Evolutionary conservation across 441 rosid genomes (phyloP).

Genomic region (Populus hybrid): DNA sequence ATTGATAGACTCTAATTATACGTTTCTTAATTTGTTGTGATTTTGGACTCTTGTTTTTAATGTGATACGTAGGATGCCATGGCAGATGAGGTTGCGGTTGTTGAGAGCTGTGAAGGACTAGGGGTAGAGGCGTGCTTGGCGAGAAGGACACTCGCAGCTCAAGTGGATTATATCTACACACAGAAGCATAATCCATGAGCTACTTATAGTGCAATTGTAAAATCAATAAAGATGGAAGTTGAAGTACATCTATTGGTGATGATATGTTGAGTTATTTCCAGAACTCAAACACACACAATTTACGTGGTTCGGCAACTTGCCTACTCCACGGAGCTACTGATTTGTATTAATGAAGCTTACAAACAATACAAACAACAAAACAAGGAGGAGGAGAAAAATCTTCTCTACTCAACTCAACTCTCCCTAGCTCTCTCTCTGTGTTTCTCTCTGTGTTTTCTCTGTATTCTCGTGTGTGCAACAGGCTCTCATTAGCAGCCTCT

Average conservation of each 20-base stretch:
- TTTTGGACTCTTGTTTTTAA: not conserved
- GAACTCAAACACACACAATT: no score
- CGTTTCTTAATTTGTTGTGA: not conserved
- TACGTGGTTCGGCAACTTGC: no score
- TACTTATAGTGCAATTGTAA: not conserved
- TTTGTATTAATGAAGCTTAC: no score
- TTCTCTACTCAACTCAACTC: no score
- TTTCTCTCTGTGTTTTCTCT: no score
- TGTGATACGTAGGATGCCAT: not conserved
- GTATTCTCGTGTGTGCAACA: no score
- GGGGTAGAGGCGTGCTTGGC: constrained; percentile 32
- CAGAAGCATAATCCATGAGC: constrained; percentile 25
- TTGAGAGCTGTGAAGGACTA: constrained; percentile 24
- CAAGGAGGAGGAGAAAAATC: no score
- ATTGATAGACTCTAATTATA: not conserved
- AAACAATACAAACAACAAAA: no score
- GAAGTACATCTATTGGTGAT: not conserved
- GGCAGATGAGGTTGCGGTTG: constrained; percentile 13
- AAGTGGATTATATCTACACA: constrained; percentile 40
- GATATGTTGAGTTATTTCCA: no score
- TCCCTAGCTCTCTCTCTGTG: no score
- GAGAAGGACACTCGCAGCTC: constrained; percentile 29
- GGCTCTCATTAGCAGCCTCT: no score
- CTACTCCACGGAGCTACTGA: no score
- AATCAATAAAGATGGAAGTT: not conserved